A percentile compares a stretch with the other conserved stretches of the same genome.
Conservation (phyloP, 306 rosid species). For the Ormosia semicastrata region DNA sequence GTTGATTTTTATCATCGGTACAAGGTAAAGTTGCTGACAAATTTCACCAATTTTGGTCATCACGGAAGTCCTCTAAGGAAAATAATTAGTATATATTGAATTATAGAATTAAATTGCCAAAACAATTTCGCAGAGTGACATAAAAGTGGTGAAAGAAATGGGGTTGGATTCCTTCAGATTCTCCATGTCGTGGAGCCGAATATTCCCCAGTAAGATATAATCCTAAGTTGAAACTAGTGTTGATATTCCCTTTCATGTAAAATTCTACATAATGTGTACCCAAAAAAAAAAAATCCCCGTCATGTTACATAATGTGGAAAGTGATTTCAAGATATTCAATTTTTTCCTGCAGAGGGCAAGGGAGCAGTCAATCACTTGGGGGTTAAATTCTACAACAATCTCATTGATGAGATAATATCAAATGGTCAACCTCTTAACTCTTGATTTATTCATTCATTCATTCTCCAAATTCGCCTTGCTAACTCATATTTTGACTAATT, state of each 20-base stretch:
- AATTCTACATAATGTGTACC: not conserved
- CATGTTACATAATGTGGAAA: not conserved
- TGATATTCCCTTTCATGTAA: not conserved
- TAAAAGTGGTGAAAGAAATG: constrained; percentile 42
- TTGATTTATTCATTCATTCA: not conserved
- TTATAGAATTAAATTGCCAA: not conserved
- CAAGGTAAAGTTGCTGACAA: constrained; percentile 27
- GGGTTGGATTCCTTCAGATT: constrained; percentile 58
- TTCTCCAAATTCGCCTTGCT: not conserved
- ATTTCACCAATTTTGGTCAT: not conserved
- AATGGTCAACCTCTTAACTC: constrained; percentile 33
- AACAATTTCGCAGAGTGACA: constrained; percentile 36
- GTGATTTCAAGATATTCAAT: not conserved
- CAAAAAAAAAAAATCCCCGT: not conserved
- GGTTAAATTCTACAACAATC: constrained; percentile 48
- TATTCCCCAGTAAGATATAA: constrained; percentile 44
- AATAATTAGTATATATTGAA: not conserved
- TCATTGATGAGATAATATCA: constrained; percentile 45
- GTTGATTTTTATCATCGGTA: constrained; percentile 40
- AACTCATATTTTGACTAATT: not conserved
- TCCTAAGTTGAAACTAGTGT: not conserved
- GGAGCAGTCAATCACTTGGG: constrained; percentile 36
- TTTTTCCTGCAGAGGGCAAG: constrained; percentile 33
- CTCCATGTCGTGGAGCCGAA: constrained; percentile 61
- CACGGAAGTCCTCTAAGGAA: not conserved